Base-by-base conservation (phyloP, 2,329 filamentous ascomycete species). In the Fusarium sp. region DNA sequence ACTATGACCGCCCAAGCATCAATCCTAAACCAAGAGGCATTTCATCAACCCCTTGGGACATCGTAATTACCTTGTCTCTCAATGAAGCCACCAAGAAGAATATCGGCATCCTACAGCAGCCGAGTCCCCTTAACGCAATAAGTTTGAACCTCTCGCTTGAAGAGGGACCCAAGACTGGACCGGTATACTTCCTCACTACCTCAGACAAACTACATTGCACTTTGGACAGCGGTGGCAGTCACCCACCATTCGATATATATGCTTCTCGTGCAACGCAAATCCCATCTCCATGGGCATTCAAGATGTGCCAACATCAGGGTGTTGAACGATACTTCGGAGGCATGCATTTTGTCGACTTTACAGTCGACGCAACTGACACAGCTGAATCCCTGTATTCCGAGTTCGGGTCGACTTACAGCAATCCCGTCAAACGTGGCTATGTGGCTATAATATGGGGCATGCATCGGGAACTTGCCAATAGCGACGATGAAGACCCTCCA, bases 381-480 rank as follows among this genome's bases (percentile, higher is more conserved):
- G 21, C 12, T 11, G 8, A 17, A 12, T 7, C 7, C 6, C 4
- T 14, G 7, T 20, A 9, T 10, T 7, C 30, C 45, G 23, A 17
- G 15, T 11, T 36, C 34, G 34, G 34, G 1, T 36, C 34, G 3
- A 36, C 34, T 24, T 15, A 20, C 3, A 1, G 10, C 30, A 44
- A 12, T 1, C 11, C 15, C 11, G 10, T 9, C 1, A 17, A 26
- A 4, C 39, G 36, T 19, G 53, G 49, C 4, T 48, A 57, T 7
- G 49, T 62, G 3, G 67, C 45, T 17, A 60, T 73, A 12, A 42
- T 69, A 44, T 73, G 71, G 70, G 70, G 71, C 6, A 52, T 68
- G 17, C 67, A 73, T 12, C 52, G 56, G 12, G 4, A 50, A 15
- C 8, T 32, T 14, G 19, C 11, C 4, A 3, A 12, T 21, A 28